Percentiles rank a stretch among this genome's conserved stretches.
Evolutionary conservation across 2,329 filamentous ascomycete genomes (phyloP).

Genomic region (Trichoderma cornu-damae): DNA sequence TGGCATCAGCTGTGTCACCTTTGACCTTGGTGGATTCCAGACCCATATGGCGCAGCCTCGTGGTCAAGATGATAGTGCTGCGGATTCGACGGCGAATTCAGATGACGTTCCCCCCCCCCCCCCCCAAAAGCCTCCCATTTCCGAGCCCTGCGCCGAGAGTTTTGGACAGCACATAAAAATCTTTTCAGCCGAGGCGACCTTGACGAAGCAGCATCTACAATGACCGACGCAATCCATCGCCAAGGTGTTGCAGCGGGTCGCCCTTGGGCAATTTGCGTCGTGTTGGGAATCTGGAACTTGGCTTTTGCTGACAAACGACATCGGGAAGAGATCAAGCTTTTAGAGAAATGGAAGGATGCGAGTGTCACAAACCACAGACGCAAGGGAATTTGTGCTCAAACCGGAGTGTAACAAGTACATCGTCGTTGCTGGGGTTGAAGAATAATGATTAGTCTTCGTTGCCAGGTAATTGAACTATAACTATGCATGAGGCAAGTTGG

Average conservation of each 20-base stretch:
- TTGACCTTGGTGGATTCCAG: slow-evolving; percentile 32
- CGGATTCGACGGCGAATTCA: not conserved
- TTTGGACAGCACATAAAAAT: slow-evolving; percentile 23
- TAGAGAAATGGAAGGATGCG: slow-evolving; percentile 26
- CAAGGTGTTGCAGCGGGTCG: slow-evolving; percentile 25
- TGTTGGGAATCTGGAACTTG: slow-evolving; percentile 33
- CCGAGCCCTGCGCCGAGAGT: slow-evolving; percentile 22
- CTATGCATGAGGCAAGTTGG: no score
- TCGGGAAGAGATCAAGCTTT: slow-evolving; percentile 22
- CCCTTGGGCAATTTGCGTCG: slow-evolving; percentile 26
- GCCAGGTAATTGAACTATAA: not conserved
- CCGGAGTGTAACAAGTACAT: slow-evolving; percentile 5
- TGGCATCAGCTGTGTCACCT: slow-evolving; percentile 28
- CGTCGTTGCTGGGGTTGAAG: not conserved
- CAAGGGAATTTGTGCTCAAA: not conserved
- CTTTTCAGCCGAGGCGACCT: slow-evolving; percentile 29
- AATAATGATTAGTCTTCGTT: not conserved
- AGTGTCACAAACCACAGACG: slow-evolving; percentile 25
- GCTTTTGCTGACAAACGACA: slow-evolving; percentile 24
- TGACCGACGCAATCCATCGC: slow-evolving; percentile 28
- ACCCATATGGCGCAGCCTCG: slow-evolving; percentile 28
- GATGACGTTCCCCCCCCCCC: not conserved
- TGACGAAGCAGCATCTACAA: slow-evolving; percentile 23
- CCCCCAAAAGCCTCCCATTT: not conserved
- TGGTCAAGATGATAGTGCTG: slow-evolving; percentile 19